phyloP scores from a whole-genome alignment of 306 rosid species.

The Medicago arabica region DNA sequence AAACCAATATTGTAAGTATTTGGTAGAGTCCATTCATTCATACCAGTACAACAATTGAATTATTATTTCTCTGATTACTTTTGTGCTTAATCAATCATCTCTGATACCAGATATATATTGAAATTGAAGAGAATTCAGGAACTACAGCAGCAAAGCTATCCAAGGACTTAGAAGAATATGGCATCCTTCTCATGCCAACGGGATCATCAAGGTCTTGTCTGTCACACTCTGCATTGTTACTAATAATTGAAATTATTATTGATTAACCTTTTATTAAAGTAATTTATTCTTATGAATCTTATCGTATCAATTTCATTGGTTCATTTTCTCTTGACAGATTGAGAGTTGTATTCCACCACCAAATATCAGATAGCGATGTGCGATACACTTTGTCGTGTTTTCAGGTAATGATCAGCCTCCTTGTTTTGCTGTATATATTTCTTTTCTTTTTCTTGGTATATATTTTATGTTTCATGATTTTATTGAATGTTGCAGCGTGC shows the following conservation, averaged over 20 bases:
- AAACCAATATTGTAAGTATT: conserved; percentile 84
- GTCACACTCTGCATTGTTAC: not conserved
- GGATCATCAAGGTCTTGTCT: conserved; percentile 64
- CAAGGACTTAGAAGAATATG: conserved; percentile 63
- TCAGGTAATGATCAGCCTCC: conserved; percentile 58
- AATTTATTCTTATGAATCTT: not conserved
- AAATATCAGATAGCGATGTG: conserved; percentile 69
- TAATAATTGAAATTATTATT: conserved; percentile 2
- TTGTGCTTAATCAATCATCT: not conserved
- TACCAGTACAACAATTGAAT: not conserved
- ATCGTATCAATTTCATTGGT: not conserved
- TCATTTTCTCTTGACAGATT: conserved; percentile 52
- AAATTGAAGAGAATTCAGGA: conserved; percentile 57
- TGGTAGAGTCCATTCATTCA: not conserved
- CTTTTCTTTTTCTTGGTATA: not conserved
- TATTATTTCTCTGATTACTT: not conserved
- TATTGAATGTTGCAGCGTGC: conserved; percentile 55
- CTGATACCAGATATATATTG: conserved; percentile 59
- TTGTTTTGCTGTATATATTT: not conserved
- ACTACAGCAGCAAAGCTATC: conserved; percentile 59
- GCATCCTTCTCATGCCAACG: conserved; percentile 57
- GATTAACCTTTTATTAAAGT: not conserved
- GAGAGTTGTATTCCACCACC: conserved; percentile 85
- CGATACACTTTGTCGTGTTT: conserved; percentile 70
- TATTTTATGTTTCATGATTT: not conserved